Evolutionary conservation across 805 yeast species (phyloP).

Genomic region (Ogataea dorogensis): DNA sequence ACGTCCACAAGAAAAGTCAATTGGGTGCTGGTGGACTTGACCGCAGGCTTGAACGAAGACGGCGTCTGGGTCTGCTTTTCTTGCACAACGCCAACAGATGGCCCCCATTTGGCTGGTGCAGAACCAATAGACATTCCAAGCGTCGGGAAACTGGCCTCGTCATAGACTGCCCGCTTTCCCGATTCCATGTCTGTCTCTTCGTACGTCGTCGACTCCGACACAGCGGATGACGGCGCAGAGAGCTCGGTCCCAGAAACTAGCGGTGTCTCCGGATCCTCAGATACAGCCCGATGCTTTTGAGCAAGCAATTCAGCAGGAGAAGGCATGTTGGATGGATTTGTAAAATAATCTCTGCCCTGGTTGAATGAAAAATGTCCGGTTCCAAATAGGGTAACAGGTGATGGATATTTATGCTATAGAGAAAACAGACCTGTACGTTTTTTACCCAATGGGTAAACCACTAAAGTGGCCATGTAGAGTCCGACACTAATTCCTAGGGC

Average conservation of each 20-base stretch:
- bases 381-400: slow-evolving; percentile 8
- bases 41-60: slow-evolving; percentile 37
- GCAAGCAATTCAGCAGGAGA: slow-evolving; percentile 42
- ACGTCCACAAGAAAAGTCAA: slow-evolving; percentile 76
- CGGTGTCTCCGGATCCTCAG: slow-evolving; percentile 17
- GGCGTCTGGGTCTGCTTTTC: slow-evolving; percentile 8
- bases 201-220: slow-evolving; percentile 19
- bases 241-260: slow-evolving; percentile 18
- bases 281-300: slow-evolving; percentile 33
- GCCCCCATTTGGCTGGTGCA: slow-evolving; percentile 43
- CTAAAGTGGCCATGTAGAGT: slow-evolving; percentile 82
- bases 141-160: slow-evolving; percentile 62
- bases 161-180: slow-evolving; percentile 34
- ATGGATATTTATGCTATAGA: slow-evolving; percentile 37
- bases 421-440: slow-evolving; percentile 86
- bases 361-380: slow-evolving; percentile 5
- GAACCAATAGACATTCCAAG: slow-evolving; percentile 50
- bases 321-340: slow-evolving; percentile 29
- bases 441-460: slow-evolving; percentile 90
- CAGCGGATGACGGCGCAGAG: slow-evolving; percentile 18
- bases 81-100: slow-evolving; percentile 28
- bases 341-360: slow-evolving; percentile 2
- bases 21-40: slow-evolving; percentile 62
- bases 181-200: slow-evolving; percentile 17
- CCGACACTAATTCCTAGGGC: slow-evolving; percentile 95